These are phyloP conservation scores for Diaporthe humulicola DNA, from an alignment of 2,329 filamentous ascomycete species.

Conservation along the genomic window DNA sequence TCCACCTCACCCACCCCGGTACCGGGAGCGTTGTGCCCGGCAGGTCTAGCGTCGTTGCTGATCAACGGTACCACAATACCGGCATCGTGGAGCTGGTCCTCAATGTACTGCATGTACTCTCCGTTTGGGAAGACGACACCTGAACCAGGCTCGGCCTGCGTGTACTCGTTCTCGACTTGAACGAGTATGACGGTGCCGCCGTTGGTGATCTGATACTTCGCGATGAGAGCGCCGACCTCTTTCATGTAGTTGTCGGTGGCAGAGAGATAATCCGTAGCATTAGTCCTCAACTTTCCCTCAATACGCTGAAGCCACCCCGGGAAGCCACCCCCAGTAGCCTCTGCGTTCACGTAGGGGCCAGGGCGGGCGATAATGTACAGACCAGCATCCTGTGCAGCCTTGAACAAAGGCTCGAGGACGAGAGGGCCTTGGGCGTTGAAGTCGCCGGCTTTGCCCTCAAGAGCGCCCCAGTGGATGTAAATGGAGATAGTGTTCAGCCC, in stretches of 20 bases:
- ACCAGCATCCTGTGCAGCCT: slow-evolving; percentile 74
- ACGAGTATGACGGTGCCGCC: slow-evolving; percentile 79
- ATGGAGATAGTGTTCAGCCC: slow-evolving; percentile 81
- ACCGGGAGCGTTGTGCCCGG: slow-evolving; percentile 74
- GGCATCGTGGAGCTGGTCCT: slow-evolving; percentile 76
- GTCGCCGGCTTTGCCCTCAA: slow-evolving; percentile 76
- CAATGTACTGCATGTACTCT: slow-evolving; percentile 78
- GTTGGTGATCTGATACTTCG: slow-evolving; percentile 79
- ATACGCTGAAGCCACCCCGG: slow-evolving; percentile 79
- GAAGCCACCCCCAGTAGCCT: slow-evolving; percentile 77
- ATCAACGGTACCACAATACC: slow-evolving; percentile 84
- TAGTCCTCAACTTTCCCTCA: slow-evolving; percentile 69
- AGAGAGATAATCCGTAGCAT: slow-evolving; percentile 67
- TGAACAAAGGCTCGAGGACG: slow-evolving; percentile 77
- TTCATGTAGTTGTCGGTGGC: slow-evolving; percentile 74
- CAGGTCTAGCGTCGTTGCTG: slow-evolving; percentile 75
- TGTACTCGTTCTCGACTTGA: slow-evolving; percentile 81
- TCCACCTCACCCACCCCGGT: slow-evolving; percentile 66
- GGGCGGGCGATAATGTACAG: slow-evolving; percentile 74
- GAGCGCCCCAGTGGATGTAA: slow-evolving; percentile 78
- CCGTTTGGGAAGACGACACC: slow-evolving; percentile 72
- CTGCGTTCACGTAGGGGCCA: slow-evolving; percentile 57
- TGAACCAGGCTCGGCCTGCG: slow-evolving; percentile 53
- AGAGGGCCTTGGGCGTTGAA: slow-evolving; percentile 78
- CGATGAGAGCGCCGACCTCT: slow-evolving; percentile 71